Evolutionary conservation across 306 rosid species (phyloP).

Genomic region (Rosa multiflora): DNA sequence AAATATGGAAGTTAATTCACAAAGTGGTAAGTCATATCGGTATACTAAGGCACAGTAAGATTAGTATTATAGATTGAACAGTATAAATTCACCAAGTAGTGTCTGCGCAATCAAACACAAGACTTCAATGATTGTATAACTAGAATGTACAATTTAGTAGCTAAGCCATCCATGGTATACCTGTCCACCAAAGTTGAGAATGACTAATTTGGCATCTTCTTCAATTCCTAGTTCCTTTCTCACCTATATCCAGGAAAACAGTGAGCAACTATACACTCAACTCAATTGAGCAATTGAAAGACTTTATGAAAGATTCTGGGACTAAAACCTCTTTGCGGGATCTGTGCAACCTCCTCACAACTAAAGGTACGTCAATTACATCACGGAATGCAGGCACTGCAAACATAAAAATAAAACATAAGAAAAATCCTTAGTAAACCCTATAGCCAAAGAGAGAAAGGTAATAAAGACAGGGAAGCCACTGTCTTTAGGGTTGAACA

Average conservation of each 20-base stretch:
- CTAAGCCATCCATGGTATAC: slow-evolving; percentile 34
- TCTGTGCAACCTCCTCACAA: slow-evolving; percentile 90
- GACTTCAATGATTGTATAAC: not conserved
- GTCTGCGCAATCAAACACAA: not conserved
- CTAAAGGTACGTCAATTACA: slow-evolving; percentile 86
- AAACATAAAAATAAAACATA: slow-evolving; percentile 17
- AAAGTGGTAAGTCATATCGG: not conserved
- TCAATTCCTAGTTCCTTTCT: slow-evolving; percentile 72
- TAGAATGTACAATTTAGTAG: not conserved
- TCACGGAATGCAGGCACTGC: slow-evolving; percentile 98
- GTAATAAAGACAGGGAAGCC: slow-evolving; percentile 12
- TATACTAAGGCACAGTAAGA: not conserved
- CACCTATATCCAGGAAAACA: slow-evolving; percentile 53
- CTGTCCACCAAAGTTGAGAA: slow-evolving; percentile 99
- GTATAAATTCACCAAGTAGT: not conserved
- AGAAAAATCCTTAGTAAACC: slow-evolving; percentile 13
- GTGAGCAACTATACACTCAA: slow-evolving; percentile 12
- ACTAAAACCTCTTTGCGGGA: slow-evolving; percentile 77
- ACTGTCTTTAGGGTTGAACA: slow-evolving; percentile 4
- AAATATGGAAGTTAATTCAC: slow-evolving; percentile 1
- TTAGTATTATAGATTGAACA: not conserved
- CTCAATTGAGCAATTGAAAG: slow-evolving; percentile 23
- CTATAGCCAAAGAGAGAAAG: not conserved
- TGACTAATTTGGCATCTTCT: slow-evolving; percentile 71
- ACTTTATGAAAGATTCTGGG: slow-evolving; percentile 17